phyloP scores from a whole-genome alignment of 1,284 basidiomycete genomes.

The Leccinum glutinopallens region DNA sequence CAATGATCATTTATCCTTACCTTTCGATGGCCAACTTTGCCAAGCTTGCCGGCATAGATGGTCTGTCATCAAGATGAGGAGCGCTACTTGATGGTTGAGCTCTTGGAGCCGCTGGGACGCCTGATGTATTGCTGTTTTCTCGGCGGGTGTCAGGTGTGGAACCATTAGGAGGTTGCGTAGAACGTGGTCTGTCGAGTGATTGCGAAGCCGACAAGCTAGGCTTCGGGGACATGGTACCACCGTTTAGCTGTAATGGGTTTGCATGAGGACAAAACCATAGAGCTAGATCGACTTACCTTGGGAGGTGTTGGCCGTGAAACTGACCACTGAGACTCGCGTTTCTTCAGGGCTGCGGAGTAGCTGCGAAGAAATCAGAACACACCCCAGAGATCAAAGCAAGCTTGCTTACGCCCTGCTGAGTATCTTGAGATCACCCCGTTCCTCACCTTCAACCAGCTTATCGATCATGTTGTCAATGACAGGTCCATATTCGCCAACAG shows the following conservation, averaged over 20 bases:
- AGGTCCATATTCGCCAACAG: slow-evolving; percentile 56
- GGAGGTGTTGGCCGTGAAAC: slow-evolving; percentile 40
- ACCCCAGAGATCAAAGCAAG: background rate
- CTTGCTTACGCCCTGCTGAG: slow-evolving; percentile 70
- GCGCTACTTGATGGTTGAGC: slow-evolving; percentile 45
- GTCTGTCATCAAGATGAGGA: slow-evolving; percentile 26
- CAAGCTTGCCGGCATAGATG: slow-evolving; percentile 35
- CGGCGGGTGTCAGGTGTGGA: slow-evolving; percentile 34
- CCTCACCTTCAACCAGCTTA: slow-evolving; percentile 71
- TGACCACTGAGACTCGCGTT: slow-evolving; percentile 63
- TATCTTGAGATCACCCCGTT: slow-evolving; percentile 81
- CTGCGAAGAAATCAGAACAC: slow-evolving; percentile 38
- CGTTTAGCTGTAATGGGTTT: slow-evolving; percentile 35
- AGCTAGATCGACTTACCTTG: slow-evolving; percentile 17
- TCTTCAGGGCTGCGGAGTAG: slow-evolving; percentile 72
- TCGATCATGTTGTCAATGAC: slow-evolving; percentile 68
- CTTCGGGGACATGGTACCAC: slow-evolving; percentile 41
- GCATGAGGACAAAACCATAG: slow-evolving; percentile 23
- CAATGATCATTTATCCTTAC: slow-evolving; percentile 41
- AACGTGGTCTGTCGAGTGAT: slow-evolving; percentile 45
- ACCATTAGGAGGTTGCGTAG: slow-evolving; percentile 39
- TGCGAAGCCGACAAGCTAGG: slow-evolving; percentile 28
- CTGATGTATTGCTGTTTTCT: slow-evolving; percentile 29
- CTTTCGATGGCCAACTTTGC: slow-evolving; percentile 67
- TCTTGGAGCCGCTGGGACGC: slow-evolving; percentile 60